Conservation (phyloP, 2,329 filamentous ascomycete species). For the Bipolaris victoriae region DNA sequence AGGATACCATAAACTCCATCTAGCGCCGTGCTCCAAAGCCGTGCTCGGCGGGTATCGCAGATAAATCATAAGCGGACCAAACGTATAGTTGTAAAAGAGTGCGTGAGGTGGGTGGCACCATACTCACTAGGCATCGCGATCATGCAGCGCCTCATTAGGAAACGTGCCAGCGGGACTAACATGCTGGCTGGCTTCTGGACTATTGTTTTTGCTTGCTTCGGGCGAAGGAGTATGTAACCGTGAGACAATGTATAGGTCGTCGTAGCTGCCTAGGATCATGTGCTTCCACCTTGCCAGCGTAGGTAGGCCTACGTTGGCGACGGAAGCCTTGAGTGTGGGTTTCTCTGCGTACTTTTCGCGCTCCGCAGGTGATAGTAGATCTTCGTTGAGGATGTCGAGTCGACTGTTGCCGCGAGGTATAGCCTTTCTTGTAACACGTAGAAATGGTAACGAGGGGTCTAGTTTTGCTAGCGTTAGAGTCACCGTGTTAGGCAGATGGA, state of each 20-base stretch:
- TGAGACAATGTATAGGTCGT: constrained; percentile 58
- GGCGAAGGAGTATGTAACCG: constrained; percentile 47
- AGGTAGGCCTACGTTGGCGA: constrained; percentile 56
- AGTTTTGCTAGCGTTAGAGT: constrained; percentile 30
- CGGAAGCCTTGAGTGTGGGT: constrained; percentile 54
- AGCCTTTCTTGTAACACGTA: constrained; percentile 55
- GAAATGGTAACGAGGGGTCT: constrained; percentile 50
- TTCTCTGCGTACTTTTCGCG: constrained; percentile 50
- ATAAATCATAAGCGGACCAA: constrained; percentile 12
- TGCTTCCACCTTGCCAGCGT: constrained; percentile 54
- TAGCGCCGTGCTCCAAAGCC: constrained; percentile 27
- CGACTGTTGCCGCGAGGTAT: constrained; percentile 56
- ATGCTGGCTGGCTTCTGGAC: constrained; percentile 48
- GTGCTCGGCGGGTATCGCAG: constrained; percentile 33
- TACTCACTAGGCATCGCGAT: constrained; percentile 17
- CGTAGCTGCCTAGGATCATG: constrained; percentile 53
- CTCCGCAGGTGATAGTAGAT: constrained; percentile 49
- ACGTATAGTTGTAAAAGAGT: constrained; percentile 14
- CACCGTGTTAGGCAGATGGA: neutral
- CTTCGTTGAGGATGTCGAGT: constrained; percentile 55
- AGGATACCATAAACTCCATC: constrained; percentile 6
- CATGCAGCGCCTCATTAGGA: constrained; percentile 35
- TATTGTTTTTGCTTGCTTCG: constrained; percentile 47
- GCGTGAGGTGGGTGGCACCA: neutral
- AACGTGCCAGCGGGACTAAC: constrained; percentile 45